These are phyloP conservation scores for Plenodomus lindquistii DNA, from an alignment of 2,329 filamentous ascomycete species.

Conservation along the genomic window DNA sequence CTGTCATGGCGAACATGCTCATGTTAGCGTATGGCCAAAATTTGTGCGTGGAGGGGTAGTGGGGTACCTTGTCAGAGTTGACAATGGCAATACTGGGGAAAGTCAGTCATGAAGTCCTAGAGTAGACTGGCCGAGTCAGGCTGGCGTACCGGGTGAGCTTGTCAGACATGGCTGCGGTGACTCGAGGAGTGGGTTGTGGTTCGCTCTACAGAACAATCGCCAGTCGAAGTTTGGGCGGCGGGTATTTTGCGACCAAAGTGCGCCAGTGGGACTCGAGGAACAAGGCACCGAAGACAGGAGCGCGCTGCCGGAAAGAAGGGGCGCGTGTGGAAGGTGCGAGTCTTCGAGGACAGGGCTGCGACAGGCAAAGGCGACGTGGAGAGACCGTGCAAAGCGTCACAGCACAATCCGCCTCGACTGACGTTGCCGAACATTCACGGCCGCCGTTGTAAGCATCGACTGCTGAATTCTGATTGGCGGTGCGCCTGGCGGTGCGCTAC, in stretches of 20 bases:
- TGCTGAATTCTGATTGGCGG: slow-evolving; percentile 22
- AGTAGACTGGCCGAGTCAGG: neutral
- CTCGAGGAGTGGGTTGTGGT: slow-evolving; percentile 11
- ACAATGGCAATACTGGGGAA: slow-evolving; percentile 85
- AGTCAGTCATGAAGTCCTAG: slow-evolving; percentile 18
- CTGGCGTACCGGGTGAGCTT: slow-evolving; percentile 83
- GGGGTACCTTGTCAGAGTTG: slow-evolving; percentile 89
- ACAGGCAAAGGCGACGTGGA: slow-evolving; percentile 4
- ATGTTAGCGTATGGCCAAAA: slow-evolving; percentile 36
- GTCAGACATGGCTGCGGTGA: slow-evolving; percentile 70
- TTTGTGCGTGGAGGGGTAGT: slow-evolving; percentile 48
- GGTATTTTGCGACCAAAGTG: slow-evolving; percentile 24
- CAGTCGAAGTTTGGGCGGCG: slow-evolving; percentile 17
- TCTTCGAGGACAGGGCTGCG: slow-evolving; percentile 2
- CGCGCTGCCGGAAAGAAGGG: slow-evolving; percentile 4
- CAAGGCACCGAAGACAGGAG: slow-evolving; percentile 1
- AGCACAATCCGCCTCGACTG: slow-evolving; percentile 3
- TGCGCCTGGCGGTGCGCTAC: slow-evolving; percentile 12
- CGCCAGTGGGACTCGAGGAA: slow-evolving; percentile 14
- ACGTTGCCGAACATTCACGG: slow-evolving; percentile 23
- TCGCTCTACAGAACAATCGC: slow-evolving; percentile 8
- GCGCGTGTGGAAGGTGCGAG: neutral
- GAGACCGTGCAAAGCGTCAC: slow-evolving; percentile 9
- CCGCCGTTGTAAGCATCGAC: slow-evolving; percentile 19
- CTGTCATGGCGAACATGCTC: slow-evolving; percentile 57